Percentiles rank a stretch among this genome's conserved stretches.
Evolutionary conservation across 2,329 filamentous ascomycete genomes (phyloP).

Genomic region (Eutypella sp.): DNA sequence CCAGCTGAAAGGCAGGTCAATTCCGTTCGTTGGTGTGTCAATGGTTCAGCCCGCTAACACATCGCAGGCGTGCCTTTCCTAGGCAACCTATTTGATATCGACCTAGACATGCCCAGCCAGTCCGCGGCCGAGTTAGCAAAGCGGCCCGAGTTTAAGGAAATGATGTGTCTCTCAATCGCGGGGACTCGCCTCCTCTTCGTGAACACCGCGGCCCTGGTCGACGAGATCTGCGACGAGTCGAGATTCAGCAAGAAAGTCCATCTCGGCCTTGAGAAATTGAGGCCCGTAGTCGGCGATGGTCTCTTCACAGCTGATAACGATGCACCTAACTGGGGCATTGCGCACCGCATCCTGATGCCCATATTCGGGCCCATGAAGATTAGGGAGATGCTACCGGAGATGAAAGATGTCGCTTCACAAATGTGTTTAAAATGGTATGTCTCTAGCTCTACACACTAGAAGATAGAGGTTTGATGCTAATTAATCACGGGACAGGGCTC

Average conservation of each 20-base stretch:
- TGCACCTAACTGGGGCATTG: conserved; percentile 46
- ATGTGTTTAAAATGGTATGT: conserved; percentile 46
- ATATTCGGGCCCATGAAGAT: conserved; percentile 50
- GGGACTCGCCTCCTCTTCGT: conserved; percentile 39
- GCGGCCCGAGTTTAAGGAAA: neutral
- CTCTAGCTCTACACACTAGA: neutral
- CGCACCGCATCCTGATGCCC: conserved; percentile 47
- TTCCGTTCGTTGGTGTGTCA: too few relatives aligned
- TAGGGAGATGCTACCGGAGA: conserved; percentile 48
- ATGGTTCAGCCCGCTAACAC: too few relatives aligned
- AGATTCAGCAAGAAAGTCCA: conserved; percentile 56
- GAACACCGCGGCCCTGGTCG: conserved; percentile 47
- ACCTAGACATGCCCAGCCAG: conserved; percentile 48
- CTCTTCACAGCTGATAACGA: conserved; percentile 18
- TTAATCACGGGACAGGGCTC: neutral
- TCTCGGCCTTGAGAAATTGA: conserved; percentile 45
- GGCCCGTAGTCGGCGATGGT: conserved; percentile 41
- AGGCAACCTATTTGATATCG: conserved; percentile 59
- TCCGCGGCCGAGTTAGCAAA: conserved; percentile 55
- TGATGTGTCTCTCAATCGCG: neutral
- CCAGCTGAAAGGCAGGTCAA: too few relatives aligned
- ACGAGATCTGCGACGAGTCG: conserved; percentile 60
- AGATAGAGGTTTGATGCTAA: neutral
- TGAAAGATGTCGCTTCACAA: conserved; percentile 48
- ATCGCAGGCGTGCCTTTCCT: conserved; percentile 51